phyloP scores from a whole-genome alignment of 352 stramenopile genomes.

The Globisporangium recalcitrans region DNA sequence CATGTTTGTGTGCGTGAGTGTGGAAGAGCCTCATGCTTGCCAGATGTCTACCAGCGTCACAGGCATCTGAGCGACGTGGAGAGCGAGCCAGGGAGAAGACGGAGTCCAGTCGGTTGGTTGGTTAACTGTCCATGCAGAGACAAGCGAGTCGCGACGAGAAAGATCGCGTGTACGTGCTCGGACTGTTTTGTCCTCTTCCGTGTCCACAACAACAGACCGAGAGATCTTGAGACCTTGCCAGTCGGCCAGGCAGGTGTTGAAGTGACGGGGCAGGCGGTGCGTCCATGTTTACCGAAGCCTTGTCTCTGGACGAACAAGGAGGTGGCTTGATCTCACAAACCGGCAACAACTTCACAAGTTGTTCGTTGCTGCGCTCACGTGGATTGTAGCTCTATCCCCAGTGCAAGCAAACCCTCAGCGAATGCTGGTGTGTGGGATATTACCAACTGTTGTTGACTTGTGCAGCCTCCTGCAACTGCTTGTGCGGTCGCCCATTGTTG shows the following conservation, averaged over 20 bases:
- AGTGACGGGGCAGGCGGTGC: not conserved
- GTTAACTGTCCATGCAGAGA: not conserved
- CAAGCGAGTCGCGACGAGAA: not conserved
- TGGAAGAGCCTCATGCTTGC: not conserved
- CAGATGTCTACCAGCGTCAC: not conserved
- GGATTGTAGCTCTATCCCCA: too few relatives aligned
- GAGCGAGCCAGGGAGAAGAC: not conserved
- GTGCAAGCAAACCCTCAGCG: too few relatives aligned
- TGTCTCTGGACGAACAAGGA: not conserved
- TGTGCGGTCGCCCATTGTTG: too few relatives aligned
- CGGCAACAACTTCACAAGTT: not conserved
- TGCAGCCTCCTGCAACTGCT: not conserved
- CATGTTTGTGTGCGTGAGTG: not conserved
- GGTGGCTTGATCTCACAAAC: not conserved
- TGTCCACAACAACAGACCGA: not conserved
- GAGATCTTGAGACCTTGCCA: not conserved
- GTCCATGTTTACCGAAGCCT: not conserved
- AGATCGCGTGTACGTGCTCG: not conserved
- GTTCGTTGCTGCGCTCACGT: not conserved
- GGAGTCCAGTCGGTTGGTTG: too few relatives aligned
- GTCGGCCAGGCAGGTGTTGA: not conserved
- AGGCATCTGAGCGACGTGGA: not conserved
- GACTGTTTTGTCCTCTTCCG: not conserved
- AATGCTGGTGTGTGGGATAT: too few relatives aligned
- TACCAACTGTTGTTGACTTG: not conserved